Conservation (phyloP, 2,329 filamentous ascomycete genomes). For the Lanzia echinophila region DNA sequence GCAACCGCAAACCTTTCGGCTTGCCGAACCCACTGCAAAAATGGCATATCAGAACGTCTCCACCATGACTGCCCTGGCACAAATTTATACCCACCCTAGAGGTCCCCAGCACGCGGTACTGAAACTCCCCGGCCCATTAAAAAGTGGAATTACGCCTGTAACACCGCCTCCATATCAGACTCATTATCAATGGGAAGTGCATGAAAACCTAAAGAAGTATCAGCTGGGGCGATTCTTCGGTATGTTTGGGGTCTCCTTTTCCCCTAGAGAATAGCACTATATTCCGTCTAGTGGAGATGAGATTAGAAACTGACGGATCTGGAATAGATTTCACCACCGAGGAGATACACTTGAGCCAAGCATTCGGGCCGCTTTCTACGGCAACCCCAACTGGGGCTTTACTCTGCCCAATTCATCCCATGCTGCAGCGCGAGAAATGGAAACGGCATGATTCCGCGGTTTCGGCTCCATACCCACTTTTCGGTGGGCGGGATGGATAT, state of each 20-base stretch:
- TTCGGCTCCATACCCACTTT: conserved; percentile 1
- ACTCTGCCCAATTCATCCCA: conserved; percentile 2
- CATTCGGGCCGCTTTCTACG: neutral
- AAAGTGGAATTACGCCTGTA: conserved; percentile 3
- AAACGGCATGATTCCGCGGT: neutral
- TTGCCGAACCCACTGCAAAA: no score
- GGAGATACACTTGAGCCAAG: neutral
- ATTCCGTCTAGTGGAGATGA: neutral
- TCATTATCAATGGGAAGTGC: neutral
- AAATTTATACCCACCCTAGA: conserved; percentile 1
- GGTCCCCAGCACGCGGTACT: neutral
- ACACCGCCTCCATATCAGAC: conserved; percentile 1
- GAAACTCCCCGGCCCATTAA: neutral
- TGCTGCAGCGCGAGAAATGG: conserved; percentile 1
- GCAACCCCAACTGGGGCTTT: neutral
- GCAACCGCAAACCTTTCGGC: no score
- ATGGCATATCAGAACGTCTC: no score
- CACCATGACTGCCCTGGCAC: neutral
- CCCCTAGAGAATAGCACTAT: no score
- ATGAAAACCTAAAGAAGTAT: neutral
- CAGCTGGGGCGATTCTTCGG: neutral
- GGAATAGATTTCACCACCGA: neutral
- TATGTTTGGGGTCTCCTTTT: neutral
- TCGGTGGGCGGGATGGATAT: neutral
- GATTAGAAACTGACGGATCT: neutral